Evolutionary conservation across 2,329 filamentous ascomycete genomes (phyloP), one percentile per base, ranked within the genome.

Genomic region (Fusarium equiseti): DNA sequence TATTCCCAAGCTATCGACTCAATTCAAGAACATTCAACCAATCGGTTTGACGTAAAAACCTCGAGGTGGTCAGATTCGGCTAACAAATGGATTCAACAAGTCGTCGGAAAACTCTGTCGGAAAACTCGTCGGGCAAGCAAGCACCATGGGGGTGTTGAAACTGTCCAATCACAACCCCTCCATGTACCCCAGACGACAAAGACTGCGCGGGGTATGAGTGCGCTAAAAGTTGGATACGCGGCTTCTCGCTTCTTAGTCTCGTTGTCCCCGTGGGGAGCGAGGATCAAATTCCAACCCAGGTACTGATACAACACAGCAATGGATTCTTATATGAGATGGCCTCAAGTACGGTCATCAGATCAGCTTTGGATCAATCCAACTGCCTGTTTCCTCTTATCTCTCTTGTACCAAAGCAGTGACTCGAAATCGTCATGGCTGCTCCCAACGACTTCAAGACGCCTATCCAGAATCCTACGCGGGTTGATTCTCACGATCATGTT

Each of bases 91-190:
- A 52, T 6, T 38, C 8, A 26, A 46, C 29, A 48, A 48, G 12
- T 10, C 42, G 42, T 55, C 43, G 53, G 53, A 38, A 56, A 56
- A 56, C 53, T 29, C 7, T 29, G 43, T 22, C 43, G 43, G 43
- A 49, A 56, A 56, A 56, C 53, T 40, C n/a, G 10, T 22, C 10
- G 4, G 31, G 10, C 9, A 40, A 18, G 18, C 29, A 27, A 40
- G 9, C 10, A 42, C 20, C 32, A 27, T 42, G 24, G 24, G 49
- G 24, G 16, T 7, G 8, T 1, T 6, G 6, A 38, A 45, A 13
- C 2, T 49, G 18, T n/a, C 42, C 43, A 49, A 29, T 56, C 2
- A n/a, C 3, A 18, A 38, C 6, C 22, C 27, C 24, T 29, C 13
- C 6, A 24, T 40, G 10, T 29, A 29, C 31, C 22, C 31, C 53